Percentiles rank a stretch among this genome's conserved stretches.
Conservation (phyloP, 345 rosid genomes). For the Trapa incisa region DNA sequence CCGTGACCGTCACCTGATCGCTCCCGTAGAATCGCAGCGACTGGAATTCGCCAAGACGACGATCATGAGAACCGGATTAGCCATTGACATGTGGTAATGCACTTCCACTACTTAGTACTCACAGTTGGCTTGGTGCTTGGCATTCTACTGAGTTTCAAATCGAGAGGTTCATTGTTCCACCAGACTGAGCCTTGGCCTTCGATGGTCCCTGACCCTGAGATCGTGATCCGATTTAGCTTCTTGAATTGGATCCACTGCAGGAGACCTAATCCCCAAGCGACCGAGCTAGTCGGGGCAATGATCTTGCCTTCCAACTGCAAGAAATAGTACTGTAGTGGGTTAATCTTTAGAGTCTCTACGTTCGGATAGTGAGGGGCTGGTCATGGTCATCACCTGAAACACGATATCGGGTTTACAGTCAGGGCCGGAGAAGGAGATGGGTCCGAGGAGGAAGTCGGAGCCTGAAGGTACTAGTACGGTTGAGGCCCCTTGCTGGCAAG, state of each 20-base stretch:
- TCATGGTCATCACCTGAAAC: slow-evolving; percentile 41
- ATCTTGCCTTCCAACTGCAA: slow-evolving; percentile 69
- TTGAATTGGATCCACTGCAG: slow-evolving; percentile 72
- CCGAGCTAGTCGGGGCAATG: slow-evolving; percentile 52
- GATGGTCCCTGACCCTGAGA: slow-evolving; percentile 51
- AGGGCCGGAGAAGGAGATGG: slow-evolving; percentile 55
- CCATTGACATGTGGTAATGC: too few species aligned
- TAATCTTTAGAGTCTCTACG: too few species aligned
- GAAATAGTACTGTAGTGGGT: neutral
- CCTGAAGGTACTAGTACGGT: slow-evolving; percentile 54
- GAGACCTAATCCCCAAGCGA: slow-evolving; percentile 42
- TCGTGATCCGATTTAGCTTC: slow-evolving; percentile 36
- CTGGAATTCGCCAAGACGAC: slow-evolving; percentile 17
- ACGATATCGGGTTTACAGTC: slow-evolving; percentile 40
- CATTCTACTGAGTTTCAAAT: slow-evolving; percentile 24
- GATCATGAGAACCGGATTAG: too few species aligned
- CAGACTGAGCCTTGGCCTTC: slow-evolving; percentile 77
- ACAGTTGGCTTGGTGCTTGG: slow-evolving; percentile 64
- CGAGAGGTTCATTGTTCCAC: slow-evolving; percentile 31
- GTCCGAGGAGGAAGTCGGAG: slow-evolving; percentile 51
- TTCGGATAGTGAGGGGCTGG: too few species aligned
- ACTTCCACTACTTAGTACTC: slow-evolving; percentile 4
- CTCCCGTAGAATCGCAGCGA: slow-evolving; percentile 76
- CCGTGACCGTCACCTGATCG: slow-evolving; percentile 42
- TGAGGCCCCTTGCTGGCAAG: slow-evolving; percentile 51